Evolutionary conservation across 176 grass and related monocot genomes (phyloP).

Genomic region (Lolium multiflorum): DNA sequence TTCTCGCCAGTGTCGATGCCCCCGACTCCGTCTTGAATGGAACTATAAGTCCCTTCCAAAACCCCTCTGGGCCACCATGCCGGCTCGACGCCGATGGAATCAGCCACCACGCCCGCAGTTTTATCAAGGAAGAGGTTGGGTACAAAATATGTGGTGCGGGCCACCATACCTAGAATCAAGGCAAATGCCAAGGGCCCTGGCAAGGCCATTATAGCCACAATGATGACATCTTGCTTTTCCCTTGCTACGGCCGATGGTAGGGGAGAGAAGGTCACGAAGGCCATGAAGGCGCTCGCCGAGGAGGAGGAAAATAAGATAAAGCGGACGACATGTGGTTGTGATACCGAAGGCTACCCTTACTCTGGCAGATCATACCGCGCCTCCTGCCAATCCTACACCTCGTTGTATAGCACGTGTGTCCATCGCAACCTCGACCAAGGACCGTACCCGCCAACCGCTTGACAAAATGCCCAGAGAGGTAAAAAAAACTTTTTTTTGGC

Average conservation of each 20-base stretch:
- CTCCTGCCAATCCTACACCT: background rate
- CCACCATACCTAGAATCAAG: background rate
- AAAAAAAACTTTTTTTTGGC: background rate
- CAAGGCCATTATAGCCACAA: background rate
- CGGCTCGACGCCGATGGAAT: too few relatives aligned
- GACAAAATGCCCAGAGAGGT: background rate
- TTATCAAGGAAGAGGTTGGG: background rate
- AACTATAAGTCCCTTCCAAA: too few relatives aligned
- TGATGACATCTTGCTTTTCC: background rate
- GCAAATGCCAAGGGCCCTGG: too few relatives aligned
- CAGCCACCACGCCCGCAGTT: too few relatives aligned
- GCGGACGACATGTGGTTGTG: too few relatives aligned
- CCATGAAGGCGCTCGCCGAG: background rate
- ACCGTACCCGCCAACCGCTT: background rate
- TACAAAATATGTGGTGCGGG: background rate
- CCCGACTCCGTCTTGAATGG: too few relatives aligned
- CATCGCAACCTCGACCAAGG: background rate
- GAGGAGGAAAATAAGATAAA: too few relatives aligned
- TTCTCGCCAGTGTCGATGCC: too few relatives aligned
- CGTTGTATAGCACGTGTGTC: fast-evolving
- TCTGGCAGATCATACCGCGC: background rate
- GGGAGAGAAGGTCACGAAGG: background rate
- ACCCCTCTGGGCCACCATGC: too few relatives aligned
- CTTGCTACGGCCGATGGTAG: background rate
- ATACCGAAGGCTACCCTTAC: background rate